Evolutionary conservation across 768 basidiomycete genomes (phyloP), one percentile per base, ranked within the genome.

Genomic region (Suillus luteus): DNA sequence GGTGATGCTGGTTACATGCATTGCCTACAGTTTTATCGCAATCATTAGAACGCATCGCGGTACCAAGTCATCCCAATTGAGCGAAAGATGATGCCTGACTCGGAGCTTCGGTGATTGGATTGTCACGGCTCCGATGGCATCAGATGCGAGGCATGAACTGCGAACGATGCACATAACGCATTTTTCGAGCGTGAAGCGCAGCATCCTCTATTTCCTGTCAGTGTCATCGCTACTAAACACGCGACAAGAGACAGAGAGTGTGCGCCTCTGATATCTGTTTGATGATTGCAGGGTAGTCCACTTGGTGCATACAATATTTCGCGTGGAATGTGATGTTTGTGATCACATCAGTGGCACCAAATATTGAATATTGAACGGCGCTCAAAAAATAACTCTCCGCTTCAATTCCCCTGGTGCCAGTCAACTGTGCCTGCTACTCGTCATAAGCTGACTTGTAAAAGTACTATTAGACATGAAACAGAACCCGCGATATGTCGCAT

Each of bases 61-160:
- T 57, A 60, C 37, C 88, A 80, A 0, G 83, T 86, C 43, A 91
- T 85, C 66, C 84, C 78, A 19, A 92, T 86, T 81, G 75, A 4
- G 87, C 90, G 70, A 86, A 89, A 37, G 86, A 85, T 22, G 92
- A 73, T 0, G 91, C 91, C 85, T 86, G 0, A n/a, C n/a, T n/a
- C n/a, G n/a, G n/a, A 90, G 90, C 67, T 92, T 93, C 62, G 85
- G 83, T 22, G 88, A 80, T 0, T 83, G 77, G 4, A 86, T 83
- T 2, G 83, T 83, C 2, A 88, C 78, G 2, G 73, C 67, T 17
- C 76, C 71, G 0, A 85, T 69, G 4, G 62, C 63, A 12, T 71
- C 75, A 10, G 77, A 76, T 1, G 69, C 62, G 1, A 74, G 64
- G 58, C 78, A 79, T 1, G 82, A 75, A 15, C 76, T 72, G 10